Base-by-base conservation (phyloP, 2,329 filamentous ascomycete species). In the Pyrenophora graminea region DNA sequence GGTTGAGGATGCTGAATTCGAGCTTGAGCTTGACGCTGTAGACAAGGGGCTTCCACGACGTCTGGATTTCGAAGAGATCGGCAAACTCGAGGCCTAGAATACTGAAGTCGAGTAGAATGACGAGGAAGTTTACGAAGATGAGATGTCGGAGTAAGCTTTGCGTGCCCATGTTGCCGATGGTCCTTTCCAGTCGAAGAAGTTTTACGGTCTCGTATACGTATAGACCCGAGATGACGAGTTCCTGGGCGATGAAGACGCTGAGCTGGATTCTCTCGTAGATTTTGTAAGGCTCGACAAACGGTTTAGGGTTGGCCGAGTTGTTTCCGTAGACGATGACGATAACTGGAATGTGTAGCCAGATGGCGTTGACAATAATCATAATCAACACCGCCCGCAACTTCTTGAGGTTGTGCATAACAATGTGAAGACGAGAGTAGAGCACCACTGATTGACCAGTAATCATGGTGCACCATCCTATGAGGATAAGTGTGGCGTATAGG, bases 391-490 rank as follows among this genome's bases (percentile, higher is more conserved):
- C 68, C 4, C 73, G 75, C 1, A 85, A 70, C 18, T 45, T 42
- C 3, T 77, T 68, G 9, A 74, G 69, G 40, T 83, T 79, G 10
- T 77, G 76, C 21, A 84, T 68, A 7, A 87, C 76, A 1, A 87
- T 74, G 59, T 86, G 82, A 1, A 86, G 73, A 8, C 84, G 76
- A 2, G 83, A 85, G 69, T 83, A 86, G 0, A 86, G 72, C 2
- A 86, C 84, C 12, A 85, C 58, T 0, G 79, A 78, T 63, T 85
- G 82, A 1, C 83, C 84, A 0, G 82, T 84, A 0, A 86, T 80
- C 81, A 85, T 85, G 2, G 70, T 61, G 62, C 79, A 80, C 80
- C 83, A 81, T n/a, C 81, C 83, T 53, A 85, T 56, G n/a, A 74
- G 75, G 19, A 81, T 67, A 4, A 80, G 56, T 4, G 76, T 75